Base-by-base conservation (phyloP, 805 yeast species). In the Ogataea nitratoaversa region DNA sequence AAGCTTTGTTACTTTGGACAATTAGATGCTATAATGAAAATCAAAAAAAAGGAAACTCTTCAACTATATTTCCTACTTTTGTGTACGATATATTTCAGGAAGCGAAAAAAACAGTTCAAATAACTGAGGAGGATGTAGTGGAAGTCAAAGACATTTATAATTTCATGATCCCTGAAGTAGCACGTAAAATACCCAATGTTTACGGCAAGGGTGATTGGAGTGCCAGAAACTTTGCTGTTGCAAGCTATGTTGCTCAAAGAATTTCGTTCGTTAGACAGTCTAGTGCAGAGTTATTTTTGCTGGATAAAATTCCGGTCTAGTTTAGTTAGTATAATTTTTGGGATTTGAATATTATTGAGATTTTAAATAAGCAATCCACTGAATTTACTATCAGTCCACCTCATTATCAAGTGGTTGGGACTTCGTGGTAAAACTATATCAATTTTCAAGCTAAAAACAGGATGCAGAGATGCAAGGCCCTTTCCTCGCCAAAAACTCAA, bases 1-100 rank as follows among this genome's bases (percentile, higher is more conserved):
- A 80, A 48, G 72, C 74, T 2, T 64, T 84, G 58, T 57, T 81
- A 17, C 58, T 84, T 30, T 84, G 82, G 77, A 63, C 84, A 19
- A 74, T 84, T 27, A 68, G 88, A 49, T 72, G 76, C 42, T 63
- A 68, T 41, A 82, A 80, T 54, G 65, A 63, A 33, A 49, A 55
- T 4, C 59, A 54, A 13, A 66, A 69, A 40, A 54, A 50, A 8
- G 59, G 49, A 3, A 35, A n/a, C 16, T 11, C 14, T 28, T 54
- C 55, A 17, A 58, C 62, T 28, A 59, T 56, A 30, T 59, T 76
- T 14, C 84, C 87, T 1, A 64, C 66, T 2, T 82, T 83, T 70
- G 68, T 82, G 16, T 41, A 32, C 18, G 38, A 48, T 2, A 42
- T 52, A 3, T 60, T 55, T 32, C 37, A 48, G 9, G 53, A 52